A percentile compares a stretch with the other conserved stretches of the same genome.
phyloP scores from a whole-genome alignment of 2,329 filamentous ascomycete species.

The Leptoxyphium fumago region DNA sequence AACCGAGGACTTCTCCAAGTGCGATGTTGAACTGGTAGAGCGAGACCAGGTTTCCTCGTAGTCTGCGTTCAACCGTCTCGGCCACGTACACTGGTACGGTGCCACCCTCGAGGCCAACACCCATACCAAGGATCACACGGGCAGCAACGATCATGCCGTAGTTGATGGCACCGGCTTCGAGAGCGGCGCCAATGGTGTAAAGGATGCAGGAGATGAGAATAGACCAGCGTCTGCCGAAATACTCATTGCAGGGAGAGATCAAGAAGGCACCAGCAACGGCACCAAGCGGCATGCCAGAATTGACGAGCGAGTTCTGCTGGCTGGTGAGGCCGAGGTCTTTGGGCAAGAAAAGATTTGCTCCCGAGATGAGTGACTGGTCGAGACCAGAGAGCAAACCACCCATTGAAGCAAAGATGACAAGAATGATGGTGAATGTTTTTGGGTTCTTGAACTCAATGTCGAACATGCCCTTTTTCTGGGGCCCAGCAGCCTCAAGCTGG shows the following conservation, averaged over 20 bases:
- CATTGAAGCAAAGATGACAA: constrained; percentile 61
- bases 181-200: constrained; percentile 54
- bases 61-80: constrained; percentile 51
- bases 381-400: constrained; percentile 57
- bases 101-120: constrained; percentile 59
- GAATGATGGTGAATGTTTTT: constrained; percentile 50
- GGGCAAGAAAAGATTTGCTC: constrained; percentile 54
- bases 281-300: constrained; percentile 56
- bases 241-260: constrained; percentile 52
- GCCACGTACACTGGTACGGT: constrained; percentile 64
- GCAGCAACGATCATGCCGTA: constrained; percentile 58
- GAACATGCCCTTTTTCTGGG: constrained; percentile 28
- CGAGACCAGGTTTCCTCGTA: constrained; percentile 58
- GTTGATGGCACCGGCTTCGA: constrained; percentile 53
- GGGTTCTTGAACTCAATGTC: constrained; percentile 47
- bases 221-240: constrained; percentile 49
- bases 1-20: constrained; percentile 57
- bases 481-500: constrained; percentile 20
- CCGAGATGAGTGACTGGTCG: constrained; percentile 58
- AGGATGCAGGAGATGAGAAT: constrained; percentile 56
- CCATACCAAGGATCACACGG: constrained; percentile 53
- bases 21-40: constrained; percentile 67
- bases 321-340: constrained; percentile 38
- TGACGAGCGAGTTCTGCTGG: constrained; percentile 49
- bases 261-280: constrained; percentile 56